Percentiles rank a stretch among this genome's conserved stretches.
Conservation (phyloP, 768 basidiomycete genomes). For the Tephrocybe rancida region DNA sequence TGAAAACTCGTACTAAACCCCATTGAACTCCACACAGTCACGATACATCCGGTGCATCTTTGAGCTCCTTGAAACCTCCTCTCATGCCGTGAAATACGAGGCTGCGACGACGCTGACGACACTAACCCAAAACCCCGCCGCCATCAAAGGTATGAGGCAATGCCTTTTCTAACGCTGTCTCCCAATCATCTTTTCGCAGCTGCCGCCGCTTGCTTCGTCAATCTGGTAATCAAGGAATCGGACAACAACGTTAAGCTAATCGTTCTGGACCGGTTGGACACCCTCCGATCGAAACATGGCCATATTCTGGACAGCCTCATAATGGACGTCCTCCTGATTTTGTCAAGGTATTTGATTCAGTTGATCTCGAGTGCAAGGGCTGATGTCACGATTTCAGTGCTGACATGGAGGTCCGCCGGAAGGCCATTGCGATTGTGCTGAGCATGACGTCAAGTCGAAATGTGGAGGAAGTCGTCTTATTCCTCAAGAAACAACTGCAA, state of each 20-base stretch:
- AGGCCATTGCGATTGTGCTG: constrained; percentile 86
- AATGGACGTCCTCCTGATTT: constrained; percentile 93
- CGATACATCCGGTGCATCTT: constrained; percentile 94
- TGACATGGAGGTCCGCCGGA: constrained; percentile 95
- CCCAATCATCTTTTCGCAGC: constrained; percentile 46
- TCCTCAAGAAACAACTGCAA: constrained; percentile 97
- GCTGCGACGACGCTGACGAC: constrained; percentile 94
- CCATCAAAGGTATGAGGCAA: constrained; percentile 83
- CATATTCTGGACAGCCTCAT: constrained; percentile 88
- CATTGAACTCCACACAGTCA: constrained; percentile 47
- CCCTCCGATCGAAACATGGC: constrained; percentile 81
- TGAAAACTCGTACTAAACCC: constrained; percentile 11
- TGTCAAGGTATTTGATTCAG: constrained; percentile 59
- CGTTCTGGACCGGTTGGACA: constrained; percentile 89
- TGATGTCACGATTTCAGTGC: constrained; percentile 49
- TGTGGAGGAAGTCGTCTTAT: constrained; percentile 93
- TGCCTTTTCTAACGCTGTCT: background rate
- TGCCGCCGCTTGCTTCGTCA: constrained; percentile 86
- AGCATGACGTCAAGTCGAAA: constrained; percentile 94
- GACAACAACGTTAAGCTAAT: constrained; percentile 99
- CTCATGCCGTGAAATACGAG: constrained; percentile 96
- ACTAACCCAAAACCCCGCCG: constrained; percentile 93
- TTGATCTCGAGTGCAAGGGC: background rate
- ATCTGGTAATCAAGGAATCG: constrained; percentile 90
- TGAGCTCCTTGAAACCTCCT: constrained; percentile 85